Evolutionary conservation across 352 stramenopile genomes (phyloP).

Genomic region (Peronospora destructor): DNA sequence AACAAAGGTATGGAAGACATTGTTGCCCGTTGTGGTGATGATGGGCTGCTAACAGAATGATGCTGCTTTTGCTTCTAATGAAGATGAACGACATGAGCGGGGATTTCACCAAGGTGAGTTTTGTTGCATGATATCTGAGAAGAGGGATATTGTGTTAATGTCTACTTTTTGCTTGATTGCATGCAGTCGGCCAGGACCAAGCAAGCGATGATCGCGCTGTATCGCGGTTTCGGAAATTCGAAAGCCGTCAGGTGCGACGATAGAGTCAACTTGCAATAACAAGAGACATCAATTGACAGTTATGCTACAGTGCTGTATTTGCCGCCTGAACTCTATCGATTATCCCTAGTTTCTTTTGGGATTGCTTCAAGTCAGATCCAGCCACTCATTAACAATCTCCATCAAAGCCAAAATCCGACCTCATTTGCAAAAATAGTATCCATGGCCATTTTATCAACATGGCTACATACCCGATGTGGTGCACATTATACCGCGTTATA

Average conservation of each 20-base stretch:
- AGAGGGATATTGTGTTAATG: neutral
- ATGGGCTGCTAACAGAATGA: conserved; percentile 8
- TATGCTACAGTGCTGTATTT: neutral
- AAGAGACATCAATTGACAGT: neutral
- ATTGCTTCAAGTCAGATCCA: too few species aligned
- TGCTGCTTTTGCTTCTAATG: conserved; percentile 1
- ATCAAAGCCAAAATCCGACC: too few species aligned
- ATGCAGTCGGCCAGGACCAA: conserved; percentile 50
- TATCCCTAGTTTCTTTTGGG: too few species aligned
- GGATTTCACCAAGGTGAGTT: conserved; percentile 48
- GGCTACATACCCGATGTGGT: neutral
- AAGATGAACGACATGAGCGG: conserved; percentile 64
- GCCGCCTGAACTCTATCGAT: too few species aligned
- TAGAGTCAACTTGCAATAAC: conserved; percentile 6
- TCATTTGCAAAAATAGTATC: neutral
- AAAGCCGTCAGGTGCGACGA: conserved; percentile 41
- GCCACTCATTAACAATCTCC: too few species aligned
- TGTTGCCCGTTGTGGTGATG: neutral
- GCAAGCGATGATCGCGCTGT: conserved; percentile 58
- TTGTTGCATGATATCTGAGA: neutral
- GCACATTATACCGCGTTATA: neutral
- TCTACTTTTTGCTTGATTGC: conserved; percentile 3
- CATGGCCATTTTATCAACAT: conserved; percentile 1
- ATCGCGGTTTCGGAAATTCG: conserved; percentile 64
- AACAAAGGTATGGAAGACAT: conserved; percentile 36